Evolutionary conservation across 176 grass and related monocot species (phyloP), one percentile per base, ranked within the genome.

Genomic region (Carex parvula): DNA sequence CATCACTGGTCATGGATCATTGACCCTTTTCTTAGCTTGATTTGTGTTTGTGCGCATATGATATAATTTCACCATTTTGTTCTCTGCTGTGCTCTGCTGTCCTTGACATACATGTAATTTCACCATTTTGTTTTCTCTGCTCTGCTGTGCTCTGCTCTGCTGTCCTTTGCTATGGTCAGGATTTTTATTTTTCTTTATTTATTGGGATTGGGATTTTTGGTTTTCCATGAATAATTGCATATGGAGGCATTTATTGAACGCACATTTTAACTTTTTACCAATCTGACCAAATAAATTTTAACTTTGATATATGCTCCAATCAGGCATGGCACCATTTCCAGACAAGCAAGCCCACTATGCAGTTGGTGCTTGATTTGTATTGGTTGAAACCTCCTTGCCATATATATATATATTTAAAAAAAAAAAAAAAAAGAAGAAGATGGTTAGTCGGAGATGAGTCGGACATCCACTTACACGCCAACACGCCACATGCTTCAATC

Each of bases 381-480:
- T 71, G 57, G 70, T 58, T 58, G 53, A 70, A 73, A 57, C 64
- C 20, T 71, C 66, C 12, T 65, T 79, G 62, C 59, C 5, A 39
- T 39, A 39, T 5, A 33, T 33, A 33, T 5, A 85, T 53, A 7
- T 57, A 65, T 62, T 37, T 63, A 60, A 24, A 72, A 77, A 86
- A 76, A 84, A 64, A n/a, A n/a, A n/a, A n/a, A n/a, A n/a, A n/a
- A n/a, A n/a, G n/a, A n/a, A n/a, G n/a, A 64, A 74, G 35, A 12
- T 50, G 10, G 32, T 58, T 83, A 71, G 63, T 84, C 29, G 81
- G 22, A 70, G 85, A 60, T 81, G 81, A 84, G 56, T 90, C 81
- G 21, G 81, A 71, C 18, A 81, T 90, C 88, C 88, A 87, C 88
- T 86, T 32, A 29, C 60, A 52, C 13, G n/a, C n/a, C n/a, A n/a